A percentile compares a stretch with the other conserved stretches of the same genome.
Evolutionary conservation across 148 eudicot species (phyloP).

Genomic region (Rhododendron williamsianum): DNA sequence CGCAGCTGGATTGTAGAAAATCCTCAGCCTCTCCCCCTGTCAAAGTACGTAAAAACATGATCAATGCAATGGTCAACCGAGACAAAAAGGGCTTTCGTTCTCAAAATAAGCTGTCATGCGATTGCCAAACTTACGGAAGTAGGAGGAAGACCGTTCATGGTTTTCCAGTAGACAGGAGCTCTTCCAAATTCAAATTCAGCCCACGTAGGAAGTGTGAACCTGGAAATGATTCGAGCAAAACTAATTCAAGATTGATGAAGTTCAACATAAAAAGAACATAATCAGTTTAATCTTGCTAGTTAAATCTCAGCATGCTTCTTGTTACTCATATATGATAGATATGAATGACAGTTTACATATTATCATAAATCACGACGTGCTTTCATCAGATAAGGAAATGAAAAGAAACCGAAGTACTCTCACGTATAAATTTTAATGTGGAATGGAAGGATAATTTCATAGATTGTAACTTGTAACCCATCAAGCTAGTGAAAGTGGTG

Average conservation of each 20-base stretch:
- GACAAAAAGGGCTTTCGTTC: background rate
- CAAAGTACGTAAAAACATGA: background rate
- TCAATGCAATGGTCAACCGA: background rate
- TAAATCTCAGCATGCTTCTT: background rate
- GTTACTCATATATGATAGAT: background rate
- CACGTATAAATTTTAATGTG: background rate
- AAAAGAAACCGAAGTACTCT: background rate
- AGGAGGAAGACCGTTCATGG: conserved; percentile 92
- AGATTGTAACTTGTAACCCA: background rate
- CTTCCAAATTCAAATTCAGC: conserved; percentile 82
- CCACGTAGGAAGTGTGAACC: conserved; percentile 80
- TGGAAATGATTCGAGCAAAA: conserved; percentile 11
- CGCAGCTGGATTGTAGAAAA: conserved; percentile 85
- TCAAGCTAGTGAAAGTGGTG: background rate
- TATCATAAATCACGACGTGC: background rate
- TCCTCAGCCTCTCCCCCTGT: conserved; percentile 72
- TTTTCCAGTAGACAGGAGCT: conserved; percentile 89
- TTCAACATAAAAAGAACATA: background rate
- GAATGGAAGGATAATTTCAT: background rate
- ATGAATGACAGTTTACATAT: background rate
- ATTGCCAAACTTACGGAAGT: conserved; percentile 47
- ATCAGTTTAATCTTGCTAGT: background rate
- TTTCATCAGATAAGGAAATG: background rate
- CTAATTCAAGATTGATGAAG: background rate
- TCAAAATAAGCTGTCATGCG: background rate